A percentile compares a stretch with the other conserved stretches of the same genome.
Conservation (phyloP, 2,329 filamentous ascomycete genomes). For the Berkeleyomyces basicola region DNA sequence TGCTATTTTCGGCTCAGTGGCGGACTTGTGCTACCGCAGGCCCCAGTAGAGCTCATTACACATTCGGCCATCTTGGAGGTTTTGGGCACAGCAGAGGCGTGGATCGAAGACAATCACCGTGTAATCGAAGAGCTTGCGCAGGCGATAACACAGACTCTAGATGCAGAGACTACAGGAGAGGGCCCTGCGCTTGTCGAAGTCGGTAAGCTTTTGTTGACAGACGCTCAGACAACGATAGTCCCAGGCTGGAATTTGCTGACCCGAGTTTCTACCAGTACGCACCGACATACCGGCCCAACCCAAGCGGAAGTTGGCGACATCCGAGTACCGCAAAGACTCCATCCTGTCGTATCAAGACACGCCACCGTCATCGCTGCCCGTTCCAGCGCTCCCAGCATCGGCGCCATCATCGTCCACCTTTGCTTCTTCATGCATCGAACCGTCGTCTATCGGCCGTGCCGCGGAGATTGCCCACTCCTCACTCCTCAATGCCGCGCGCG, state of each 20-base stretch:
- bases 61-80: neutral
- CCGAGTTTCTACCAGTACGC: neutral
- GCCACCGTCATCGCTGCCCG: neutral
- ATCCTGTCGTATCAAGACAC: neutral
- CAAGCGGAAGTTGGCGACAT: neutral
- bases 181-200: neutral
- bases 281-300: neutral
- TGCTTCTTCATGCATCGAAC: neutral
- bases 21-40: neutral
- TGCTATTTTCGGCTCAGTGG: neutral
- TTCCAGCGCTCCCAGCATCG: neutral
- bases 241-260: neutral
- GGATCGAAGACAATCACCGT: neutral
- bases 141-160: neutral
- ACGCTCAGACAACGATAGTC: neutral
- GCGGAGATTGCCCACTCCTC: neutral
- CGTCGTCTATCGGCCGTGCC: neutral
- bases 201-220: neutral
- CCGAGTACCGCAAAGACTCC: neutral
- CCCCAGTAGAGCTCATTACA: neutral
- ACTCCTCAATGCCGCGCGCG: neutral
- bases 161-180: neutral
- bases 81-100: neutral
- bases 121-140: neutral
- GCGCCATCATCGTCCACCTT: neutral